Evolutionary conservation across 2,329 filamentous ascomycete species (phyloP).

Genomic region (Pseudonectria buxi): DNA sequence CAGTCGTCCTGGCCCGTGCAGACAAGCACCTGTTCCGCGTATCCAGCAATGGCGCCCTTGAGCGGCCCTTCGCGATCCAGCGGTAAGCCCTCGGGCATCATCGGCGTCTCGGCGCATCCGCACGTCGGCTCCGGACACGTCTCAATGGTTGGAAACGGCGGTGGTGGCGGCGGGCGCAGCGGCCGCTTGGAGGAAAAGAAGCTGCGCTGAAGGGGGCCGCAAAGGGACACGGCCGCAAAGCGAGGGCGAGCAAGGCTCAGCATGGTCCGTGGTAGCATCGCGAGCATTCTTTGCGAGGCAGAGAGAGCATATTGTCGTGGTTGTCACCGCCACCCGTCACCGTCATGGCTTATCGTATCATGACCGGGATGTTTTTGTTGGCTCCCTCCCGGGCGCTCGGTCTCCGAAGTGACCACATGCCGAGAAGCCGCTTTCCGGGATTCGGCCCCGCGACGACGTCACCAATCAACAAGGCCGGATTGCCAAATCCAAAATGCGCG

Average conservation of each 20-base stretch:
- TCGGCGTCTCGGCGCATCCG: slow-evolving; percentile 60
- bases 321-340: no score
- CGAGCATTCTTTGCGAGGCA: neutral
- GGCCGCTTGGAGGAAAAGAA: slow-evolving; percentile 1
- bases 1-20: slow-evolving; percentile 78
- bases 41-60: slow-evolving; percentile 69
- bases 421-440: slow-evolving; percentile 18
- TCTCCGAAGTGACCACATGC: slow-evolving; percentile 12
- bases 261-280: slow-evolving; percentile 13
- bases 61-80: slow-evolving; percentile 68
- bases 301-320: neutral
- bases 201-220: neutral
- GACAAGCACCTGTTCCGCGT: slow-evolving; percentile 76
- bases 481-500: slow-evolving; percentile 3
- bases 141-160: slow-evolving; percentile 38
- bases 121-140: slow-evolving; percentile 73
- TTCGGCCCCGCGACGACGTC: slow-evolving; percentile 10
- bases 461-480: slow-evolving; percentile 9
- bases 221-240: slow-evolving; percentile 4
- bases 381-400: slow-evolving; percentile 12
- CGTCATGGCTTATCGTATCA: slow-evolving; percentile 4
- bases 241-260: slow-evolving; percentile 9
- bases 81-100: slow-evolving; percentile 58
- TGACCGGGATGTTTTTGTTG: slow-evolving; percentile 7
- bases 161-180: slow-evolving; percentile 15